Evolutionary conservation across 139 green algal species (phyloP).

Genomic region (Ettlia oleoabundans): DNA sequence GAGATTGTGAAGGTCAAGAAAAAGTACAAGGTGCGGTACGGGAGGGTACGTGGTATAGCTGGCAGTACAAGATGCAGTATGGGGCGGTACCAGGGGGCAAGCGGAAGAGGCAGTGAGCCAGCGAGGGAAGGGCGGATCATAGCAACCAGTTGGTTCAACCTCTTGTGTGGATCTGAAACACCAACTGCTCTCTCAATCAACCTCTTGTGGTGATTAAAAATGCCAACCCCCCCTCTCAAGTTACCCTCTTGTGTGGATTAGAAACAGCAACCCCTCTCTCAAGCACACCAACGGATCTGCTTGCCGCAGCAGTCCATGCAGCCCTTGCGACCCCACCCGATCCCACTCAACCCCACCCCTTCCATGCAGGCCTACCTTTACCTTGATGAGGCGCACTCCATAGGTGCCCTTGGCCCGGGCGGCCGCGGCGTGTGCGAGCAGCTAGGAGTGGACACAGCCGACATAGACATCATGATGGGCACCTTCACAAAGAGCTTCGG

Average conservation of each 20-base stretch:
- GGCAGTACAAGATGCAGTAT: not conserved
- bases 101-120: no score
- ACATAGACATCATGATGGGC: conserved; percentile 98
- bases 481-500: conserved; percentile 99
- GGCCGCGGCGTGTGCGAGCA: conserved; percentile 90
- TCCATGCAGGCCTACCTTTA: conserved; percentile 89
- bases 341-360: not conserved
- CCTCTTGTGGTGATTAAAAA: no score
- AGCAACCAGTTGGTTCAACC: no score
- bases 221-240: no score
- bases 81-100: no score
- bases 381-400: conserved; percentile 99
- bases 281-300: not conserved
- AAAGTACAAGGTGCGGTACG: conserved; percentile 74
- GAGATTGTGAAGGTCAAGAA: conserved; percentile 93
- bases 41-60: not conserved
- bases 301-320: not conserved
- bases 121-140: no score
- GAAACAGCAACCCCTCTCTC: not conserved
- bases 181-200: no score
- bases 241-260: no score
- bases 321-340: not conserved
- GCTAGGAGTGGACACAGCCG: conserved; percentile 82
- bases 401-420: conserved; percentile 89
- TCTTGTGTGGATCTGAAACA: no score